These are phyloP conservation scores for Eragrostis curvula DNA, from an alignment of 176 grass and related monocot genomes.

Conservation along the genomic window DNA sequence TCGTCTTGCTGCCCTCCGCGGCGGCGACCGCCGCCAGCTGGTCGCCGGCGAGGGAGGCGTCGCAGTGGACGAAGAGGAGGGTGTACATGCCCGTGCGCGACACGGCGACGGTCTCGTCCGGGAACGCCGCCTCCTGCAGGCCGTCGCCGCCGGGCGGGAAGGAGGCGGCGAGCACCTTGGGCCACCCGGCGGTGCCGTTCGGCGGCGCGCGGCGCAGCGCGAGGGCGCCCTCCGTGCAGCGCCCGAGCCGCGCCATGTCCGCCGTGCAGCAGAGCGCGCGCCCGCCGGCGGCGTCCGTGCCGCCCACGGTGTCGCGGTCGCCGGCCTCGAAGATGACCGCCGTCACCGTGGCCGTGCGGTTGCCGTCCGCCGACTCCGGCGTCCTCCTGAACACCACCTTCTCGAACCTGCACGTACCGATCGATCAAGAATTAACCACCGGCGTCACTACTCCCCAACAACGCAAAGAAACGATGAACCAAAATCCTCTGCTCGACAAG, in stretches of 20 bases:
- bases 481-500: neutral
- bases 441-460: neutral
- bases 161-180: slow-evolving; percentile 48
- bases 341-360: slow-evolving; percentile 44
- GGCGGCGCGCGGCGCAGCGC: slow-evolving; percentile 43
- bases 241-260: slow-evolving; percentile 46
- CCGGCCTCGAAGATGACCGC: slow-evolving; percentile 71
- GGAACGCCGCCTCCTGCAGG: slow-evolving; percentile 47
- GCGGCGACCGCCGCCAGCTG: slow-evolving; percentile 15
- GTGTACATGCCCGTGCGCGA: slow-evolving; percentile 79
- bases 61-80: slow-evolving; percentile 76
- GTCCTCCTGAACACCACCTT: slow-evolving; percentile 68
- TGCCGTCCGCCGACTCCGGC: slow-evolving; percentile 46
- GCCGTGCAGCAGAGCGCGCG: slow-evolving; percentile 72
- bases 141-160: slow-evolving; percentile 36
- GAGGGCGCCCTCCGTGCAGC: slow-evolving; percentile 55
- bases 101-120: slow-evolving; percentile 61
- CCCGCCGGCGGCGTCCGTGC: slow-evolving; percentile 28
- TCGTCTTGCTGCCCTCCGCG: slow-evolving; percentile 56
- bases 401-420: slow-evolving; percentile 60
- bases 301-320: slow-evolving; percentile 49
- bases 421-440: slow-evolving; percentile 1
- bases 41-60: slow-evolving; percentile 35
- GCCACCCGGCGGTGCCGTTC: slow-evolving; percentile 42
- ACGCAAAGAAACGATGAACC: neutral